Evolutionary conservation across 2,329 filamentous ascomycete genomes (phyloP), one percentile per base, ranked within the genome.

Genomic region (Neobulgaria alba): DNA sequence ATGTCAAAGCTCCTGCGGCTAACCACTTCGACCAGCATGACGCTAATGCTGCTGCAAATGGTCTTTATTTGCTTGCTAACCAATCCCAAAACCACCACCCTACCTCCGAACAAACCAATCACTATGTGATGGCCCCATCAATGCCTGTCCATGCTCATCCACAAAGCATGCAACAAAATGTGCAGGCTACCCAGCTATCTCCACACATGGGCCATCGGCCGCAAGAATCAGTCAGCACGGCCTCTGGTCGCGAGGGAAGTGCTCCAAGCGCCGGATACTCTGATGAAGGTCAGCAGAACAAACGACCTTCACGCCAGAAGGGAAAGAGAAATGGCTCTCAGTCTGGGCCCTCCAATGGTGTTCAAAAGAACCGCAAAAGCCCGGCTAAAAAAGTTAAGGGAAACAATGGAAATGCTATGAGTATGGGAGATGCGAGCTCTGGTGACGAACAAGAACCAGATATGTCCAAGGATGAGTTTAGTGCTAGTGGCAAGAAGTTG

Each of bases 11-110:
- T 69, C 75, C 51, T 43, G 64, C 72, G 9, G 59, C 68, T 1
- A 82, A 85, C 39, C 75, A 81, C 3, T 93, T 88, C 57, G 83
- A 89, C 43, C 85, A 88, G 32, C 87, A 95, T 63, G 89, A 95
- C 57, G 79, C 79, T 39, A 94, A 90, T 55, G 90, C 95, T 65
- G 90, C 90, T 30, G 90, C 90, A 38, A 96, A 95, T 59, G 89
- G 92, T 21, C 71, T 96, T 1, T 93, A 87, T 55, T 82, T 95
- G 75, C 72, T 96, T 44, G 89, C 23, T 12, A n/a, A n/a, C n/a
- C n/a, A n/a, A n/a, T n/a, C n/a, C n/a, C n/a, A n/a, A n/a, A n/a
- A n/a, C n/a, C n/a, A n/a, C n/a, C 23, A 26, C 23, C 7, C 23
- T 26, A 12, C 7, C 23, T 7, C 7, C 23, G 23, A 12, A 7